Percentiles rank a stretch among this genome's conserved stretches.
Evolutionary conservation across 106 monocot species (phyloP).

Genomic region (Alisma plantagoaquatica): DNA sequence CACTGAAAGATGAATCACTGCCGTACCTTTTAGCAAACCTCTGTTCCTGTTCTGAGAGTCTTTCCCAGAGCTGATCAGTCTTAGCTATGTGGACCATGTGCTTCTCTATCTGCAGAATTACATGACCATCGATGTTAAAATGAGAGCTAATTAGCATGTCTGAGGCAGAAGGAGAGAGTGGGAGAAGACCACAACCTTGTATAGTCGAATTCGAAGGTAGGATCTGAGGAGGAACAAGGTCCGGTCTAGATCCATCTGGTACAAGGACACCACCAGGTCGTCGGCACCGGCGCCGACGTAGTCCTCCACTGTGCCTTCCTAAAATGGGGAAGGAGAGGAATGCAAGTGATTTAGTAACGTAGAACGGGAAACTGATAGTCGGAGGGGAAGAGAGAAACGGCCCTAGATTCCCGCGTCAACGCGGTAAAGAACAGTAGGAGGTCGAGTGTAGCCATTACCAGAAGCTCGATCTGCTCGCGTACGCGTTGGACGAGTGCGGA

Average conservation of each 20-base stretch:
- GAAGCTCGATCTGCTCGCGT: constrained; percentile 75
- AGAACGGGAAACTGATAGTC: neutral
- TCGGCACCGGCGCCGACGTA: constrained; percentile 39
- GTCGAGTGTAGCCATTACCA: constrained; percentile 11
- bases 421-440: neutral
- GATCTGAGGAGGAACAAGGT: constrained; percentile 77
- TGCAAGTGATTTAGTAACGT: neutral
- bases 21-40: constrained; percentile 54
- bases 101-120: constrained; percentile 59
- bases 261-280: constrained; percentile 73
- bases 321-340: neutral
- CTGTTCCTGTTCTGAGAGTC: constrained; percentile 75
- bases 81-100: constrained; percentile 67
- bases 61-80: constrained; percentile 45
- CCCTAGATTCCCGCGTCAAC: neutral
- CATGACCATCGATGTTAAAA: neutral
- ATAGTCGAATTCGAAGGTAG: constrained; percentile 79
- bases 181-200: constrained; percentile 36
- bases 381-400: neutral
- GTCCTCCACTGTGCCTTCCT: constrained; percentile 88
- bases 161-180: neutral
- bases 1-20: neutral
- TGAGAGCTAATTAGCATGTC: neutral
- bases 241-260: constrained; percentile 90
- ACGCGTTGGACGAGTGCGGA: constrained; percentile 41